Conservation (phyloP, 2,329 filamentous ascomycete species). For the Clonostachys rosea region DNA sequence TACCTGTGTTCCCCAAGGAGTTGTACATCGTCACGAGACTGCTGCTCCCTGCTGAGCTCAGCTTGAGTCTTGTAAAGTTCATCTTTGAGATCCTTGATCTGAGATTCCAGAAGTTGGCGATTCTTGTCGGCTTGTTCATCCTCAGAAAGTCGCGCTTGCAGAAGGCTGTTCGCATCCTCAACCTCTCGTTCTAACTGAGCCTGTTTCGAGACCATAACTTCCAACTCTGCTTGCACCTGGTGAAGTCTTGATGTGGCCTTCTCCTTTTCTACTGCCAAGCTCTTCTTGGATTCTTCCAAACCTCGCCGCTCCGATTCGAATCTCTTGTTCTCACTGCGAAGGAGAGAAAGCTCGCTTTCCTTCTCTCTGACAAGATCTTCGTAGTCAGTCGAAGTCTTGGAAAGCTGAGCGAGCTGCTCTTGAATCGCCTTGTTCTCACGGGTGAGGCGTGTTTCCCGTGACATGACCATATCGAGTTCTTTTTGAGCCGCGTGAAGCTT, state of each 20-base stretch:
- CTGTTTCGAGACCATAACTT: constrained; percentile 81
- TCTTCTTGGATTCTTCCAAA: constrained; percentile 74
- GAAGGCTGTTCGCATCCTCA: constrained; percentile 77
- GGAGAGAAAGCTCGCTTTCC: constrained; percentile 83
- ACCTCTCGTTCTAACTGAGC: constrained; percentile 83
- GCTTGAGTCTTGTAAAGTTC: constrained; percentile 82
- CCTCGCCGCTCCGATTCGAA: constrained; percentile 74
- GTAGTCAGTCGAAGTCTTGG: constrained; percentile 88
- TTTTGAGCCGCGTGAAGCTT: constrained; percentile 76
- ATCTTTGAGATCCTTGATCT: constrained; percentile 81
- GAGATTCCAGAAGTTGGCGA: constrained; percentile 76
- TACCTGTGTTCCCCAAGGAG: constrained; percentile 88
- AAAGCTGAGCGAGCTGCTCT: constrained; percentile 80
- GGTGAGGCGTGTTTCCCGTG: constrained; percentile 69
- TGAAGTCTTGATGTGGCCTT: constrained; percentile 71
- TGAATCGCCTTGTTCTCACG: constrained; percentile 81
- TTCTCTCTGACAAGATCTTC: constrained; percentile 91
- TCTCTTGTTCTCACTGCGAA: constrained; percentile 80
- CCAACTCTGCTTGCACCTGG: constrained; percentile 82
- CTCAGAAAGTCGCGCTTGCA: constrained; percentile 85
- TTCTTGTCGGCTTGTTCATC: constrained; percentile 82
- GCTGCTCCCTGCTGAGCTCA: constrained; percentile 84
- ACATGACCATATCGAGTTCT: constrained; percentile 69
- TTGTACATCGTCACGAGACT: constrained; percentile 90
- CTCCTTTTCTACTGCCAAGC: constrained; percentile 71